A percentile compares a stretch with the other conserved stretches of the same genome.
Evolutionary conservation across 169 alveolate genomes (phyloP).

Genomic region (Cystoisospora suis): DNA sequence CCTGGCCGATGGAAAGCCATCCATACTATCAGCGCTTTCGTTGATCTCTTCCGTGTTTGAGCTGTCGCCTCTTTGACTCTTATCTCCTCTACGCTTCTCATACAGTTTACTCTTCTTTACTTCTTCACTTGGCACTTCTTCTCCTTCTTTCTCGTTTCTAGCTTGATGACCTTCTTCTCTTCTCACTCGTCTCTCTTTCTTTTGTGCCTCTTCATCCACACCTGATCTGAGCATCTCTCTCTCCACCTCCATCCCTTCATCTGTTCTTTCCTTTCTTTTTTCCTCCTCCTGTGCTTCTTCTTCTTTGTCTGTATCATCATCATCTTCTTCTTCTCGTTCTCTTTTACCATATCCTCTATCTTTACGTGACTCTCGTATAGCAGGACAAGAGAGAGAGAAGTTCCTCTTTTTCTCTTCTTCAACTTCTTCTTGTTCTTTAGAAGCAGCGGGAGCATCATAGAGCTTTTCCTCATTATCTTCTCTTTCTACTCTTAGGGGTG

Average conservation of each 20-base stretch:
- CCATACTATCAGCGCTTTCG: no score
- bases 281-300: background rate
- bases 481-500: background rate
- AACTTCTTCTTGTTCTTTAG: background rate
- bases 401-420: background rate
- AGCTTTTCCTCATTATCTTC: no score
- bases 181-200: background rate
- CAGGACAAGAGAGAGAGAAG: background rate
- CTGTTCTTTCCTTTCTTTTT: background rate
- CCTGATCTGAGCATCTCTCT: background rate
- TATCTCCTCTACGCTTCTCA: no score
- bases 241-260: background rate
- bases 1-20: background rate
- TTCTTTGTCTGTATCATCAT: background rate
- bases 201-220: background rate
- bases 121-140: no score
- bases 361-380: background rate
- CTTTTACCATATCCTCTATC: background rate
- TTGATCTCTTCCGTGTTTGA: no score
- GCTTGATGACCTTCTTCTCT: slow-evolving; percentile 37
- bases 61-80: no score
- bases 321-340: background rate
- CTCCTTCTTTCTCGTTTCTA: slow-evolving; percentile 14
- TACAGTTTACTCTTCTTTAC: no score
- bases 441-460: background rate